Conservation (phyloP, 495 filamentous ascomycete genomes). For the Penicillium bovifimosum region DNA sequence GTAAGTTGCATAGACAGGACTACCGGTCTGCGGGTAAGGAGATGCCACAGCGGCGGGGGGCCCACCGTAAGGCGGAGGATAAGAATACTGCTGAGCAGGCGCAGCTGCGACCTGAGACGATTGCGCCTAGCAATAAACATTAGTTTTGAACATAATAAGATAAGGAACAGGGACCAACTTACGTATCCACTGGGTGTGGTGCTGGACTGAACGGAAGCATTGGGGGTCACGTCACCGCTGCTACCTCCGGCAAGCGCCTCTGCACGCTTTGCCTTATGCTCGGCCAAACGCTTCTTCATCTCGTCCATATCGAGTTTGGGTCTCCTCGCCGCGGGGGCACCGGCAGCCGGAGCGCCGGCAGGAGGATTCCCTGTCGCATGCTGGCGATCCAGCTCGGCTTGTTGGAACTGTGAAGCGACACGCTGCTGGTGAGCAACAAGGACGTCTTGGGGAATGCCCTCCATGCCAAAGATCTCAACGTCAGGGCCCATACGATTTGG, state of each 20-base stretch:
- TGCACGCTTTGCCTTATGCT: conserved; percentile 66
- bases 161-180: conserved; percentile 26
- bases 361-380: conserved; percentile 77
- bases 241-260: conserved; percentile 53
- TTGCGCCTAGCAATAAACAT: conserved; percentile 20
- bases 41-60: conserved; percentile 25
- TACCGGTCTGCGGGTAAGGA: conserved; percentile 39
- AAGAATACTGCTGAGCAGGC: conserved; percentile 28
- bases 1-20: conserved; percentile 36
- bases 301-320: conserved; percentile 75
- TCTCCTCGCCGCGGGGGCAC: conserved; percentile 64
- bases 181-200: conserved; percentile 48
- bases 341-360: conserved; percentile 49
- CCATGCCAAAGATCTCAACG: conserved; percentile 97
- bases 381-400: conserved; percentile 76
- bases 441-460: conserved; percentile 87
- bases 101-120: conserved; percentile 20
- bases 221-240: conserved; percentile 56
- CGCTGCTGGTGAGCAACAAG: conserved; percentile 75
- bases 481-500: conserved; percentile 76
- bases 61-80: conserved; percentile 35
- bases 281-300: conserved; percentile 75
- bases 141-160: not conserved
- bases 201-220: conserved; percentile 40
- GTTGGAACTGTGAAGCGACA: conserved; percentile 75